These are phyloP conservation scores for Cryptococcus amylolentus DNA, from an alignment of 1,284 basidiomycete species.

Conservation along the genomic window DNA sequence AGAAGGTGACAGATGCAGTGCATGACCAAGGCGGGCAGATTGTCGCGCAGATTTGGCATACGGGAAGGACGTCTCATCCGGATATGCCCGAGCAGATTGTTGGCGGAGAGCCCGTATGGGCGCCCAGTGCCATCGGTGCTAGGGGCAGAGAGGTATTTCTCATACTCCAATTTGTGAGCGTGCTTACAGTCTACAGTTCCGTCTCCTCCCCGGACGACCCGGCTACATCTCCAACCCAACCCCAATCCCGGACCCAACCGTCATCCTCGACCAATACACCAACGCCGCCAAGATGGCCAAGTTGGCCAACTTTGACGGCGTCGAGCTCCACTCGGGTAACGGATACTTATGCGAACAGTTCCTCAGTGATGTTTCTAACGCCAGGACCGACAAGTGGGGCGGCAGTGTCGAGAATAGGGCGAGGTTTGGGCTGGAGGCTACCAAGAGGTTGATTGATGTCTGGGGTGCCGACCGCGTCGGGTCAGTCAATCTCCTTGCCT, in stretches of 20 bases:
- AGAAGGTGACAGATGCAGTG: constrained; percentile 49
- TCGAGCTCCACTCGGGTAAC: constrained; percentile 54
- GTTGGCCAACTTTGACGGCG: constrained; percentile 63
- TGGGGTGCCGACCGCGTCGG: constrained; percentile 55
- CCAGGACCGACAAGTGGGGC: constrained; percentile 60
- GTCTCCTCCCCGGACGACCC: constrained; percentile 6
- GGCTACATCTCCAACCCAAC: constrained; percentile 9
- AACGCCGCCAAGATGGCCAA: constrained; percentile 56
- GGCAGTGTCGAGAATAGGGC: constrained; percentile 58
- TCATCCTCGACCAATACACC: constrained; percentile 46
- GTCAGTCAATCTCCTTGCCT: constrained; percentile 40
- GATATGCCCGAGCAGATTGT: constrained; percentile 7
- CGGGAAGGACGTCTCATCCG: constrained; percentile 36
- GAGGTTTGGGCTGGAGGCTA: constrained; percentile 56
- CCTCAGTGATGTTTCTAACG: constrained; percentile 55
- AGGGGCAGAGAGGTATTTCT: constrained; percentile 7
- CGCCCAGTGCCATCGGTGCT: constrained; percentile 8
- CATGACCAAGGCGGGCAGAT: constrained; percentile 53
- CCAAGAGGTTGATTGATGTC: constrained; percentile 53
- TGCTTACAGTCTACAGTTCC: constrained; percentile 4
- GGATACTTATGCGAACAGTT: constrained; percentile 55
- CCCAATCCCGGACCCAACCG: constrained; percentile 7
- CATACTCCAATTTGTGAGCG: background rate
- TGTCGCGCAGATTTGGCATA: constrained; percentile 54
- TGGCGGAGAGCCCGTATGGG: constrained; percentile 5